Evolutionary conservation across 768 basidiomycete genomes (phyloP).

Genomic region (Leucosporidium yakuticum): DNA sequence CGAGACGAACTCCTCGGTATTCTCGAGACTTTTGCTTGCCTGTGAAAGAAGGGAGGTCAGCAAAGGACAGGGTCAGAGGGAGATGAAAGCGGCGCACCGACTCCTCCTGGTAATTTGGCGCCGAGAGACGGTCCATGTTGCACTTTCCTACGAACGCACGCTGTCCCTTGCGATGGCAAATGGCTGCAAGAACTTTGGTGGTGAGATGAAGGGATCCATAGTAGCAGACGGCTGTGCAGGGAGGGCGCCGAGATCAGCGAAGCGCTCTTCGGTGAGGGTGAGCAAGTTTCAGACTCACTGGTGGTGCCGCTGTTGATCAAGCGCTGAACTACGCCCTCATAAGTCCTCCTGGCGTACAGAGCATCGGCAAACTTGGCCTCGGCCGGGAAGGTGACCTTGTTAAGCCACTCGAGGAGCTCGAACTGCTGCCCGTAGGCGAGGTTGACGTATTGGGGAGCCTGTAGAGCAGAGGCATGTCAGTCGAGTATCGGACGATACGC

Average conservation of each 20-base stretch:
- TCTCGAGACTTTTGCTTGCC: constrained; percentile 44
- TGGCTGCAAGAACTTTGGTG: constrained; percentile 73
- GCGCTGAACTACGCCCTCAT: constrained; percentile 64
- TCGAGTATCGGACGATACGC: background rate
- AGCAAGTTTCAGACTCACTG: constrained; percentile 9
- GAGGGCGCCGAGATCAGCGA: background rate
- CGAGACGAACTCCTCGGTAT: constrained; percentile 60
- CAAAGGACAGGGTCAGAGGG: background rate
- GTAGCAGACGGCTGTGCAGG: constrained; percentile 93
- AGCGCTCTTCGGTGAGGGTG: background rate
- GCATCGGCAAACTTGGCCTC: constrained; percentile 69
- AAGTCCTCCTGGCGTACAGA: constrained; percentile 63
- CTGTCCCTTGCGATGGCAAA: constrained; percentile 59
- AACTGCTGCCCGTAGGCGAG: constrained; percentile 61
- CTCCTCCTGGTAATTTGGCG: constrained; percentile 52
- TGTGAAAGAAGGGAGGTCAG: constrained; percentile 3
- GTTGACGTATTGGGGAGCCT: constrained; percentile 67
- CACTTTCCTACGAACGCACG: constrained; percentile 58
- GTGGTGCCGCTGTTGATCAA: constrained; percentile 18
- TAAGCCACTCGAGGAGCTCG: constrained; percentile 83
- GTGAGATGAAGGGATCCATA: constrained; percentile 75
- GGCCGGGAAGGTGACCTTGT: constrained; percentile 69
- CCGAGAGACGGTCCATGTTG: constrained; percentile 81
- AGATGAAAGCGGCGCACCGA: constrained; percentile 9
- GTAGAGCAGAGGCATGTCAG: constrained; percentile 47